Percentiles rank a stretch among this genome's conserved stretches.
Conservation (phyloP, 1,284 basidiomycete genomes). For the Puccinia hordei region DNA sequence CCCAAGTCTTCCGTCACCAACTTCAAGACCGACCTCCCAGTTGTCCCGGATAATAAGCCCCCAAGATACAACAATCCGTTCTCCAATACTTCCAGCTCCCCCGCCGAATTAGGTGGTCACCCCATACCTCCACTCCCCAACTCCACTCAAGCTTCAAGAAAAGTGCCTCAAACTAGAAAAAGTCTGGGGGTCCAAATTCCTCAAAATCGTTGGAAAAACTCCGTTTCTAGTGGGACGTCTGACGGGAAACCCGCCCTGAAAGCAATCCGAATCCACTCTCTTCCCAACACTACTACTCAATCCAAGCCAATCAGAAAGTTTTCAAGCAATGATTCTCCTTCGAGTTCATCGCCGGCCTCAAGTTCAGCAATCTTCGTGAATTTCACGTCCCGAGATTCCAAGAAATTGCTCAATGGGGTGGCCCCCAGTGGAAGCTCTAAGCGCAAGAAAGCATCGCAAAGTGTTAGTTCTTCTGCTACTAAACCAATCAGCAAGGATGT, state of each 20-base stretch:
- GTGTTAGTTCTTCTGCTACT: background rate
- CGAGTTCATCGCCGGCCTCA: background rate
- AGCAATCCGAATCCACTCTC: background rate
- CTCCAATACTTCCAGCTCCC: background rate
- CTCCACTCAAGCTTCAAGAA: no score
- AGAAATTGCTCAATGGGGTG: slow-evolving; percentile 54
- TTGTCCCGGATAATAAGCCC: background rate
- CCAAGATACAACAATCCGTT: background rate
- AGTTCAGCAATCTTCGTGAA: slow-evolving; percentile 54
- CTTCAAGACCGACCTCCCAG: background rate
- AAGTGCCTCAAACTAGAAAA: background rate
- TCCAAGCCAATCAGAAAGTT: background rate
- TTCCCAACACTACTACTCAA: background rate
- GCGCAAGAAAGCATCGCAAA: slow-evolving; percentile 50
- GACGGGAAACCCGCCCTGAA: background rate
- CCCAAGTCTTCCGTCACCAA: background rate
- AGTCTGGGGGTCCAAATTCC: background rate
- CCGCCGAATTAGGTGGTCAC: background rate
- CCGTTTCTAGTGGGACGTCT: background rate
- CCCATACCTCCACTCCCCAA: background rate
- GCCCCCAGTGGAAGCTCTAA: slow-evolving; percentile 56
- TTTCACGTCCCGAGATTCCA: slow-evolving; percentile 55
- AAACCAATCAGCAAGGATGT: background rate
- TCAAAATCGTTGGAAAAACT: background rate
- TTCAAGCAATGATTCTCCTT: background rate